Evolutionary conservation across 139 green algal genomes (phyloP).

Genomic region (Coelastrella sp.): DNA sequence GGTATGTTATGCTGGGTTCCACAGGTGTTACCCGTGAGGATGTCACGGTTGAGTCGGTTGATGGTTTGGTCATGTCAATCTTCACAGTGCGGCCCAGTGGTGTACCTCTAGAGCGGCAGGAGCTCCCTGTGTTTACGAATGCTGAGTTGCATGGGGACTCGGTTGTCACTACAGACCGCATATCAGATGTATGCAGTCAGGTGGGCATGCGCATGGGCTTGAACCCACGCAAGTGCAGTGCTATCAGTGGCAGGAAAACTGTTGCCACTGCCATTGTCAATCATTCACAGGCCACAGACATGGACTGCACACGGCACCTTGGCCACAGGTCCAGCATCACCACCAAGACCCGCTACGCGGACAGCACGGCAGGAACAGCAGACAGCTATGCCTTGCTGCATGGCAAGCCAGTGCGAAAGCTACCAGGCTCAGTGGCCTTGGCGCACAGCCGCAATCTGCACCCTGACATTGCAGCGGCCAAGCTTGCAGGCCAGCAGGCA

Average conservation of each 20-base stretch:
- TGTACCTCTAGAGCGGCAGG: not conserved
- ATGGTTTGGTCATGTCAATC: not conserved
- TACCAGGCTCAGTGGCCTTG: not conserved
- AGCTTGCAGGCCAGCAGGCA: not conserved
- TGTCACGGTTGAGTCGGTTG: not conserved
- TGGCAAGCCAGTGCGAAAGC: not conserved
- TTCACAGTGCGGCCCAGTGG: not conserved
- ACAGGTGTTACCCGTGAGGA: not conserved
- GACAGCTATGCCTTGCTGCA: not conserved
- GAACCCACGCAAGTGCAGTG: not conserved
- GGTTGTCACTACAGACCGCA: not conserved
- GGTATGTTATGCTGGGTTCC: not conserved
- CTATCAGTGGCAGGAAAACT: not conserved
- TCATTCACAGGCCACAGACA: not conserved
- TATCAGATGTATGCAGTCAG: not conserved
- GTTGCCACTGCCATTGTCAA: not conserved
- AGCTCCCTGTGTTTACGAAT: not conserved
- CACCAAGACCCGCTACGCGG: not conserved
- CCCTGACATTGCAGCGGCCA: not conserved
- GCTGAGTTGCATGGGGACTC: not conserved
- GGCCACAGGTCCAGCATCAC: not conserved
- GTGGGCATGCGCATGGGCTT: slow-evolving; percentile 3
- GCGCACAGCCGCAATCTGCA: not conserved
- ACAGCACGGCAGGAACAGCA: not conserved
- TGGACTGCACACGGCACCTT: not conserved